phyloP scores from a whole-genome alignment of 2,329 filamentous ascomycete species.

The Penicillium vulpinum region DNA sequence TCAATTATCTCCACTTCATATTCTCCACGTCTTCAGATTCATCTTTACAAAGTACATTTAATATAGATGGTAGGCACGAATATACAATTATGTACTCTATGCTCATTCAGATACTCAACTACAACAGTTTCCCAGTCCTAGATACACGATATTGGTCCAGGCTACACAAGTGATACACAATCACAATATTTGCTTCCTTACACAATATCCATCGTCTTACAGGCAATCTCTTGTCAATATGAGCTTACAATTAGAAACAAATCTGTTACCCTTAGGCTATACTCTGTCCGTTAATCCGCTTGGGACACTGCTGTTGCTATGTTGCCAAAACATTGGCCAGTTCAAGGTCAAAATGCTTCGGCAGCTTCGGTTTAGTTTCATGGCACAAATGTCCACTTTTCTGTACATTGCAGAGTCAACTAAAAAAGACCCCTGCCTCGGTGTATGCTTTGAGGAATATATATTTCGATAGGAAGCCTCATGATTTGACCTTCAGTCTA shows the following conservation, averaged over 20 bases:
- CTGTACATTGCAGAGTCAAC: neutral
- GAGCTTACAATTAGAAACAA: neutral
- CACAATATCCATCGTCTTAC: neutral
- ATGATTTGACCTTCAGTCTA: no score
- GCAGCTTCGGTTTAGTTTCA: neutral
- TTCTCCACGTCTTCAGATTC: conserved; percentile 1
- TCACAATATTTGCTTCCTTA: neutral
- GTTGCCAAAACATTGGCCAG: neutral
- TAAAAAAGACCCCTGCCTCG: no score
- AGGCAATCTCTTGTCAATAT: neutral
- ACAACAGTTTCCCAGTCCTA: no score
- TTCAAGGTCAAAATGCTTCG: neutral
- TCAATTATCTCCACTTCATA: conserved; percentile 19
- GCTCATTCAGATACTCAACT: neutral
- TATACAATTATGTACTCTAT: neutral
- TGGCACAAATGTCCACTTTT: neutral
- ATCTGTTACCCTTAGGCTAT: neutral
- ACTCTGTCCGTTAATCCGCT: neutral
- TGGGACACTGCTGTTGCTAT: neutral
- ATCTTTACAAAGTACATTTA: neutral
- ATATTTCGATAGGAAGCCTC: neutral
- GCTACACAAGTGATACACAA: neutral
- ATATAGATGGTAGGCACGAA: neutral
- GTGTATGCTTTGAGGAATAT: neutral
- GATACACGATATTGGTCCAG: neutral